Conservation (phyloP, 2,329 filamentous ascomycete species). For the Corinectria fuckeliana region DNA sequence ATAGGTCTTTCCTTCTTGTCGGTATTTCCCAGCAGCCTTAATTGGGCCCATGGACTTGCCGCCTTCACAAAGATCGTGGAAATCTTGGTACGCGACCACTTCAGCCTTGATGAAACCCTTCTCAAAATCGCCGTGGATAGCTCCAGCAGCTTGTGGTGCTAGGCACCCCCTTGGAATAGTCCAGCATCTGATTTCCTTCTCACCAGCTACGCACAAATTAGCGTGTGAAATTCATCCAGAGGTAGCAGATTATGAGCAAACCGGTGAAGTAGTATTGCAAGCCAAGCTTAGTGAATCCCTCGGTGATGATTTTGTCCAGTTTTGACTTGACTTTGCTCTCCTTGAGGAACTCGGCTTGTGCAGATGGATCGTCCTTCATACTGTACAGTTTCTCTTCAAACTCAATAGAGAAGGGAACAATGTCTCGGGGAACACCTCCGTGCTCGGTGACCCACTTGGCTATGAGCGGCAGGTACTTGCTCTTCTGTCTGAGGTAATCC, state of each 20-base stretch:
- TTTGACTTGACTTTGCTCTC: constrained; percentile 51
- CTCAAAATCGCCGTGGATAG: constrained; percentile 52
- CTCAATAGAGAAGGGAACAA: constrained; percentile 53
- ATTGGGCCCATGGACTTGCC: constrained; percentile 53
- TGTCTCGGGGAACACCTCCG: constrained; percentile 48
- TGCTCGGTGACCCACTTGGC: constrained; percentile 54
- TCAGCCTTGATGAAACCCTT: constrained; percentile 54
- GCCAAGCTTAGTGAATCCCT: constrained; percentile 52
- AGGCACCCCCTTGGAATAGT: constrained; percentile 47
- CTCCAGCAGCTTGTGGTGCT: constrained; percentile 51
- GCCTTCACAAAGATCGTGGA: constrained; percentile 51
- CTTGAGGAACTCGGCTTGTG: constrained; percentile 45
- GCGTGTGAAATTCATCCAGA: not conserved
- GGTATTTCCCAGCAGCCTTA: constrained; percentile 53
- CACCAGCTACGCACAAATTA: constrained; percentile 42
- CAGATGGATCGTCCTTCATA: constrained; percentile 46
- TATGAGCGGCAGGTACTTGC: constrained; percentile 53
- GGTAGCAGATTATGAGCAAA: constrained; percentile 18
- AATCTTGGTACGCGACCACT: constrained; percentile 53
- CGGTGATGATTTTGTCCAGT: constrained; percentile 51
- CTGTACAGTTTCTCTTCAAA: constrained; percentile 52
- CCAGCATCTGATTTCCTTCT: constrained; percentile 55
- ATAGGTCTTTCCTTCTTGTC: constrained; percentile 53
- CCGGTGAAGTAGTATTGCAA: constrained; percentile 54
- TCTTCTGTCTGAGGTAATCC: constrained; percentile 54